phyloP scores from a whole-genome alignment of 176 grass and related monocot species.

The Dactylis glomerata region DNA sequence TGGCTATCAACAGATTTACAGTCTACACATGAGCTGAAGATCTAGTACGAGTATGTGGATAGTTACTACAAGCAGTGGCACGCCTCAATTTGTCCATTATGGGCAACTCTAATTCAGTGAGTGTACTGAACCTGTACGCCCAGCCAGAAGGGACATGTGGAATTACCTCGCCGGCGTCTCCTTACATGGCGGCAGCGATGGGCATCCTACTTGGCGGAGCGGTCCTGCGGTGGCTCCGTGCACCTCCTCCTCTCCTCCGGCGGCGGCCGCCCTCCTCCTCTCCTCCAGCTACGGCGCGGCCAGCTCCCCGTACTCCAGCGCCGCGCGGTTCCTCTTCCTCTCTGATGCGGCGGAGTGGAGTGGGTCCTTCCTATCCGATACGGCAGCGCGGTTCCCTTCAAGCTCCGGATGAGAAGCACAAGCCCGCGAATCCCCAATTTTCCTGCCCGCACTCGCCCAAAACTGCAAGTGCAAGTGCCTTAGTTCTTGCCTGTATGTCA shows the following conservation, averaged over 20 bases:
- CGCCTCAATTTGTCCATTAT: too few species aligned
- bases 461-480: not conserved
- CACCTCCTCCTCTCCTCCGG: not conserved
- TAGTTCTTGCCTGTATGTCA: not conserved
- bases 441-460: not conserved
- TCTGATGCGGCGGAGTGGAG: not conserved
- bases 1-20: too few species aligned
- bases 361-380: not conserved
- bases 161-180: not conserved
- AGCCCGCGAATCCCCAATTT: not conserved
- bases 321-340: not conserved
- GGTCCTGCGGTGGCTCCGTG: not conserved
- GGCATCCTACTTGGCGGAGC: not conserved
- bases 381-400: not conserved
- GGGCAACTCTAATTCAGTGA: too few species aligned
- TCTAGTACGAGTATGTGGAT: too few species aligned
- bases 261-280: not conserved
- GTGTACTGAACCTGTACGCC: not conserved
- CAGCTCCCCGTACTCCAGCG: not conserved
- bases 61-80: too few species aligned
- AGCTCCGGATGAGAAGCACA: not conserved
- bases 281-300: not conserved
- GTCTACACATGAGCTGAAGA: too few species aligned
- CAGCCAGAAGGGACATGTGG: not conserved
- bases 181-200: not conserved